Conservation (phyloP, 106 monocot species). For the Hemerocallis citrina region DNA sequence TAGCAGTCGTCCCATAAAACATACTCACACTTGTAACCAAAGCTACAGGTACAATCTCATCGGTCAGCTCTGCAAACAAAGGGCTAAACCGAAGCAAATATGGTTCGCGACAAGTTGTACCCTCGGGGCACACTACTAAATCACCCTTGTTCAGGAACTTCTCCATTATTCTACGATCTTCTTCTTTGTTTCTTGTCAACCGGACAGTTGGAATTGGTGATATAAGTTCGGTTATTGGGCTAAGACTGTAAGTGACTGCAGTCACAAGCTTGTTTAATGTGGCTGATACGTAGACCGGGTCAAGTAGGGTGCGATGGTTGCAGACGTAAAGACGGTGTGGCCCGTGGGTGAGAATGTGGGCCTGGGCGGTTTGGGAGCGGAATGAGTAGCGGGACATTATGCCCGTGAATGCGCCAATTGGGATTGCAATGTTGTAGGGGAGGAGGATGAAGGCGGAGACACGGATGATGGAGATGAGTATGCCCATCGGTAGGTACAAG, state of each 20-base stretch:
- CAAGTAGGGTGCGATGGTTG: conserved; percentile 77
- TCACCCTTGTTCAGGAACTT: conserved; percentile 25
- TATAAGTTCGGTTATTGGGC: conserved; percentile 28
- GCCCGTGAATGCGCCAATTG: conserved; percentile 11
- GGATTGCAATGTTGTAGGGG: conserved; percentile 15
- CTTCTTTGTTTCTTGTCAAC: conserved; percentile 32
- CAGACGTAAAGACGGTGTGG: conserved; percentile 35
- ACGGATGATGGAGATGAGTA: conserved; percentile 19
- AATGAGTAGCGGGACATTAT: not conserved
- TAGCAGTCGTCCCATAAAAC: conserved; percentile 73
- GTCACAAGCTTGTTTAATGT: conserved; percentile 24
- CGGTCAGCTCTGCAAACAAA: conserved; percentile 60
- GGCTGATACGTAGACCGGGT: conserved; percentile 48
- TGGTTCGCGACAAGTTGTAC: conserved; percentile 82
- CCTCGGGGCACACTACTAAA: conserved; percentile 75
- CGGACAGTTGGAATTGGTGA: conserved; percentile 46
- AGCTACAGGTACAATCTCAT: conserved; percentile 45
- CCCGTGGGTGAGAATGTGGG: not conserved
- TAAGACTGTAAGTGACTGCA: conserved; percentile 53
- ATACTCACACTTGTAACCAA: conserved; percentile 26
- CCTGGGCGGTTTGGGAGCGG: not conserved
- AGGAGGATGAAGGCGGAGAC: conserved; percentile 7
- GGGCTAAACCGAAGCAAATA: conserved; percentile 81
- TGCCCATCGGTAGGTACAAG: conserved; percentile 32
- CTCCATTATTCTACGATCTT: conserved; percentile 33